These are phyloP conservation scores for Lichtheimia corymbifera DNA, from an alignment of 371 early-diverging fungal species.

Conservation along the genomic window DNA sequence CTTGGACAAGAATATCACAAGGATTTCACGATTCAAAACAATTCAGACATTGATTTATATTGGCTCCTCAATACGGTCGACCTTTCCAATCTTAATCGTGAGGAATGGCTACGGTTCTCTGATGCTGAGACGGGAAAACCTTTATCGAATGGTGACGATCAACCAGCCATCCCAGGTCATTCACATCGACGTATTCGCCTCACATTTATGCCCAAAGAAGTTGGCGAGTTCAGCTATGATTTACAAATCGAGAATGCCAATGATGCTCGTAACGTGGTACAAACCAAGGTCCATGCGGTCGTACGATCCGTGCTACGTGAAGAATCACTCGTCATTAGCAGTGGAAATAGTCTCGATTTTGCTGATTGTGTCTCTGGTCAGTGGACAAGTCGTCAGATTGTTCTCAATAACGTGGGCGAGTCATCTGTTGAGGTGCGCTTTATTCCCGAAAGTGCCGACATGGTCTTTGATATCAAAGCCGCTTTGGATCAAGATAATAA, in stretches of 20 bases:
- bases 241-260: slow-evolving; percentile 90
- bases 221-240: slow-evolving; percentile 90
- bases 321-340: slow-evolving; percentile 76
- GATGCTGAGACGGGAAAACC: slow-evolving; percentile 75
- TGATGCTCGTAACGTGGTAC: slow-evolving; percentile 80
- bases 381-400: slow-evolving; percentile 78
- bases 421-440: slow-evolving; percentile 79
- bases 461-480: slow-evolving; percentile 61
- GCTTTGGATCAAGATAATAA: slow-evolving; percentile 15
- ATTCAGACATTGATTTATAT: slow-evolving; percentile 88
- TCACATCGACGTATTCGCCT: slow-evolving; percentile 76
- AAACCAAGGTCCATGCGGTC: slow-evolving; percentile 80
- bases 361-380: slow-evolving; percentile 90
- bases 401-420: slow-evolving; percentile 85
- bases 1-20: slow-evolving; percentile 85
- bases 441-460: slow-evolving; percentile 75
- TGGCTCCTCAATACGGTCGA: slow-evolving; percentile 84
- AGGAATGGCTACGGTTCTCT: slow-evolving; percentile 70
- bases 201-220: slow-evolving; percentile 83
- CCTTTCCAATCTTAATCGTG: slow-evolving; percentile 49
- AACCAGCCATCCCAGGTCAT: slow-evolving; percentile 69
- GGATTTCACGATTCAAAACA: slow-evolving; percentile 89
- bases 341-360: slow-evolving; percentile 85
- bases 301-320: slow-evolving; percentile 78
- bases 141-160: slow-evolving; percentile 24